Conservation (phyloP, 768 basidiomycete genomes). For the Mrakia hoshinonis region DNA sequence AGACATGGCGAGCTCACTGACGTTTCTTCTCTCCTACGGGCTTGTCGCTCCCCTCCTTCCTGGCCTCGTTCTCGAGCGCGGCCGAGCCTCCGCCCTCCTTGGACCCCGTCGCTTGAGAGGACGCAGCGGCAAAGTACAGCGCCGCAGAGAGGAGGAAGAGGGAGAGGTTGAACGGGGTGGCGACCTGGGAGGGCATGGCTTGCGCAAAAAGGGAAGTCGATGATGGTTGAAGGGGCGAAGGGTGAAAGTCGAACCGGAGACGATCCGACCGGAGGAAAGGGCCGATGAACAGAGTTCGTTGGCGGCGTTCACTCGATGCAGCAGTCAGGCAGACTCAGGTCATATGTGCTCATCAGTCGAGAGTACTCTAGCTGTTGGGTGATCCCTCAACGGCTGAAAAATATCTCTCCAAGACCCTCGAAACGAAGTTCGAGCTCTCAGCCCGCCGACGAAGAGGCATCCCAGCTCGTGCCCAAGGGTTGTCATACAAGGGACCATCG, state of each 20-base stretch:
- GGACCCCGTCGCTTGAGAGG: neutral
- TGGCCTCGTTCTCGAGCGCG: conserved; percentile 12
- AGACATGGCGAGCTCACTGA: too few relatives aligned
- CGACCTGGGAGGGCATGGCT: conserved; percentile 11
- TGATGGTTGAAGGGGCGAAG: neutral
- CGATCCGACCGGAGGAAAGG: neutral
- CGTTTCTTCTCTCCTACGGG: neutral
- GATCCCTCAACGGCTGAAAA: too few relatives aligned
- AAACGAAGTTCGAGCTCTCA: too few relatives aligned
- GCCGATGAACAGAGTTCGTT: too few relatives aligned
- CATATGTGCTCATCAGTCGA: too few relatives aligned
- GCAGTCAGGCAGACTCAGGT: too few relatives aligned
- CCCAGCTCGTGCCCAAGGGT: too few relatives aligned
- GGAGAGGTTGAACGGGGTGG: conserved; percentile 7
- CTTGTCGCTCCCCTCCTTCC: neutral
- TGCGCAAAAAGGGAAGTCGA: neutral
- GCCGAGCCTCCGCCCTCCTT: conserved; percentile 14
- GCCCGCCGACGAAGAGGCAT: too few relatives aligned
- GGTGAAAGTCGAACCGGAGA: neutral
- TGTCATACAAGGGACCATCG: too few relatives aligned
- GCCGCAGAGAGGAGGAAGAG: conserved; percentile 17
- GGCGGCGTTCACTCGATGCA: too few relatives aligned
- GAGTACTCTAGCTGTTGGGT: too few relatives aligned
- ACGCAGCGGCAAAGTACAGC: conserved; percentile 15
- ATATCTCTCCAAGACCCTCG: too few relatives aligned